phyloP scores from a whole-genome alignment of 352 stramenopile genomes.

The Stephanocyclus meneghinianus region DNA sequence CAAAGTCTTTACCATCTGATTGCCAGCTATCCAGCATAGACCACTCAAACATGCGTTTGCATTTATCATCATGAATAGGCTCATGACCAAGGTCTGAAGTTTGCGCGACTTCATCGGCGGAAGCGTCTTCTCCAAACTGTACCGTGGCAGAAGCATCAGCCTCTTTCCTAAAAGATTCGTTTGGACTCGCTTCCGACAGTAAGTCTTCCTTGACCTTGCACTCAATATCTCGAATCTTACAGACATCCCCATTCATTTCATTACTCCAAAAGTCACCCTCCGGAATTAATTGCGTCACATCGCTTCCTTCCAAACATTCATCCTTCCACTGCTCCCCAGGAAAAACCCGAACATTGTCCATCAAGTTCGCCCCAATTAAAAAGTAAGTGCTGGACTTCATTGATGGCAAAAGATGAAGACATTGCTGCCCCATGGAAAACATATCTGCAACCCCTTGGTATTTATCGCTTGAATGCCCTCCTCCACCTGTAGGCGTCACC shows the following conservation, averaged over 20 bases:
- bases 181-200: background rate
- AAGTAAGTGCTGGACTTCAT: constrained; percentile 13
- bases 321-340: constrained; percentile 16
- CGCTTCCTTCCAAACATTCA: constrained; percentile 11
- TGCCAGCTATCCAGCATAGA: constrained; percentile 6
- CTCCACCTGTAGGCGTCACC: background rate
- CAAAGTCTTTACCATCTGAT: constrained; percentile 13
- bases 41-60: constrained; percentile 18
- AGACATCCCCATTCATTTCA: background rate
- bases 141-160: background rate
- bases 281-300: constrained; percentile 4
- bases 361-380: constrained; percentile 20
- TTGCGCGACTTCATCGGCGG: background rate
- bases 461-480: constrained; percentile 2
- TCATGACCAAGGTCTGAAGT: background rate
- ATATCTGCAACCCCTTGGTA: constrained; percentile 16
- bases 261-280: constrained; percentile 9
- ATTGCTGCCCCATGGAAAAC: constrained; percentile 13
- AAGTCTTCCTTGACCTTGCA: background rate
- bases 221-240: background rate
- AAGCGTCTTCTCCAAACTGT: background rate
- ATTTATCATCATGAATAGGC: constrained; percentile 10
- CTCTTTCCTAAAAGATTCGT: background rate
- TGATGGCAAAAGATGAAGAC: constrained; percentile 10
- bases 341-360: constrained; percentile 14